These are phyloP conservation scores for Incumbomyces delicatus DNA, from an alignment of 2,329 filamentous ascomycete species.

Conservation along the genomic window DNA sequence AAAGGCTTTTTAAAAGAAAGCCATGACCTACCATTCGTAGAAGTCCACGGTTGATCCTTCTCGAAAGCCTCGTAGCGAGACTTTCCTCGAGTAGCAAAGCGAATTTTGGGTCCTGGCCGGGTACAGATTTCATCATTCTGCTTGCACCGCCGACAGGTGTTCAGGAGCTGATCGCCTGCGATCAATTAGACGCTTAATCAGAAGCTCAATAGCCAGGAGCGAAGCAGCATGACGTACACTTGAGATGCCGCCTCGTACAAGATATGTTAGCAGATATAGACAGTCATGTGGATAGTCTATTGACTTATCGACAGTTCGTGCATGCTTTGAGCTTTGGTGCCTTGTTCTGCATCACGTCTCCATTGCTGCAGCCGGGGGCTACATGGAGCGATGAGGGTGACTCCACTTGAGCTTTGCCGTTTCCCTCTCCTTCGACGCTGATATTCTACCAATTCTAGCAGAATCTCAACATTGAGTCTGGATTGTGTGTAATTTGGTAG, in stretches of 20 bases:
- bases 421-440: no score
- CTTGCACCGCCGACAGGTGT: constrained; percentile 10
- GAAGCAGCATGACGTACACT: constrained; percentile 6
- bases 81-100: constrained; percentile 27
- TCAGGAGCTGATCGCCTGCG: constrained; percentile 8
- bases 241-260: constrained; percentile 11
- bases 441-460: no score
- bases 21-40: no score
- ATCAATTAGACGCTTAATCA: not conserved
- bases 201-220: not conserved
- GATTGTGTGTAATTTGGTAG: no score
- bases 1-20: no score
- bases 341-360: not conserved
- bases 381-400: no score
- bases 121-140: constrained; percentile 10
- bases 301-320: constrained; percentile 1
- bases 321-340: not conserved
- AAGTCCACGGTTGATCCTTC: constrained; percentile 24
- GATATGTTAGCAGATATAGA: constrained; percentile 1
- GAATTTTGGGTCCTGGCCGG: constrained; percentile 8
- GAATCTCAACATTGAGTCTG: no score
- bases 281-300: not conserved
- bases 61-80: constrained; percentile 25
- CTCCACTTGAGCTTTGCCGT: no score
- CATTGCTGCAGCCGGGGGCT: not conserved